These are phyloP conservation scores for Teunomyces aglyptinius DNA, from an alignment of 805 yeast species.

Conservation along the genomic window DNA sequence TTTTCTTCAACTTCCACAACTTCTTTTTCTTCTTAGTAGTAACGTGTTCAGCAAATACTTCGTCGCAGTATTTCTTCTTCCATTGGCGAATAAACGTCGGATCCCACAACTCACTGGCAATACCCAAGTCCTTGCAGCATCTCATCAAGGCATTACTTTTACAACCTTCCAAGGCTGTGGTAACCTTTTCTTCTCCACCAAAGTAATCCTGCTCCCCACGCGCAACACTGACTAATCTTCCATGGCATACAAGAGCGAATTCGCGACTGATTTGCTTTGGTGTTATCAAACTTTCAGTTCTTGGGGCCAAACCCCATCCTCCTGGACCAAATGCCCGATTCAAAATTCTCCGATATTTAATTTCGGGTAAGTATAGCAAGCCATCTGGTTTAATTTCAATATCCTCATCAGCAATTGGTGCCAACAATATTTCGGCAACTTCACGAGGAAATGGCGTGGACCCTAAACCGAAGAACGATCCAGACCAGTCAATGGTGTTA, in stretches of 20 bases:
- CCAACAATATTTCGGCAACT: constrained; percentile 57
- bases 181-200: constrained; percentile 73
- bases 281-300: constrained; percentile 80
- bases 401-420: constrained; percentile 65
- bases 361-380: constrained; percentile 85
- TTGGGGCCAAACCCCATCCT: constrained; percentile 96
- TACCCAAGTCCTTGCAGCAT: constrained; percentile 95
- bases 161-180: constrained; percentile 97
- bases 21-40: constrained; percentile 82
- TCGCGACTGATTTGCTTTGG: constrained; percentile 79
- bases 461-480: constrained; percentile 85
- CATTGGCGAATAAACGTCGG: constrained; percentile 69
- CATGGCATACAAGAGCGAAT: constrained; percentile 83
- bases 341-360: constrained; percentile 86
- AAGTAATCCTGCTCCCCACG: constrained; percentile 96
- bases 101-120: constrained; percentile 97
- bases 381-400: constrained; percentile 97
- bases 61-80: constrained; percentile 59
- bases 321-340: constrained; percentile 97
- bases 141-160: constrained; percentile 96
- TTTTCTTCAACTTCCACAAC: constrained; percentile 84
- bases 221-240: constrained; percentile 85
- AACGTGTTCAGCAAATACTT: constrained; percentile 81
- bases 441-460: constrained; percentile 66
- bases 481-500: constrained; percentile 68